Evolutionary conservation across 768 basidiomycete genomes (phyloP).

Genomic region (Strobilomyces confusus): DNA sequence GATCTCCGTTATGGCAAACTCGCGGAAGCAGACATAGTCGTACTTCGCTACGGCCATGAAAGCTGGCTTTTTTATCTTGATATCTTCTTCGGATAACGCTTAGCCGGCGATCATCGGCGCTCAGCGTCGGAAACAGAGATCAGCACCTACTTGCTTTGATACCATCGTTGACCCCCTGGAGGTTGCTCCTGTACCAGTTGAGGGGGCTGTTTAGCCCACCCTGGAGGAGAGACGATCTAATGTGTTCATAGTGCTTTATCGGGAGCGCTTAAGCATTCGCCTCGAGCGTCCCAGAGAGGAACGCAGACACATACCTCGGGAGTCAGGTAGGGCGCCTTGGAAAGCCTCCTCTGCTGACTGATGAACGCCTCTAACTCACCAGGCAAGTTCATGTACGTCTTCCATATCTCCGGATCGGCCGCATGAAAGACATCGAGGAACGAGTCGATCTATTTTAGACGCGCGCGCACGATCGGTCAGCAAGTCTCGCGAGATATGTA

Average conservation of each 20-base stretch:
- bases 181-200: constrained; percentile 36
- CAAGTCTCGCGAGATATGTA: neutral
- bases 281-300: neutral
- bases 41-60: constrained; percentile 35
- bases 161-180: constrained; percentile 25
- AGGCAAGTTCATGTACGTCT: constrained; percentile 32
- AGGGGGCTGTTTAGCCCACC: constrained; percentile 34
- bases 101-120: neutral
- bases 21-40: constrained; percentile 33
- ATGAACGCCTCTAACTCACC: constrained; percentile 34
- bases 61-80: constrained; percentile 33
- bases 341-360: constrained; percentile 17
- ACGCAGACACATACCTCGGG: constrained; percentile 24
- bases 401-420: constrained; percentile 33
- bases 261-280: neutral
- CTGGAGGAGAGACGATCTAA: constrained; percentile 24
- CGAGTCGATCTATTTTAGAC: constrained; percentile 34
- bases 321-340: constrained; percentile 31
- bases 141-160: constrained; percentile 26
- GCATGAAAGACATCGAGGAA: constrained; percentile 35
- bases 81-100: constrained; percentile 24
- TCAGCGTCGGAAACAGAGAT: neutral
- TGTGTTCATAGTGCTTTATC: constrained; percentile 28
- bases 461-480: neutral
- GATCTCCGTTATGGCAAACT: constrained; percentile 21